Conservation (phyloP, 352 stramenopile species). For the Pythium guiyangense region DNA sequence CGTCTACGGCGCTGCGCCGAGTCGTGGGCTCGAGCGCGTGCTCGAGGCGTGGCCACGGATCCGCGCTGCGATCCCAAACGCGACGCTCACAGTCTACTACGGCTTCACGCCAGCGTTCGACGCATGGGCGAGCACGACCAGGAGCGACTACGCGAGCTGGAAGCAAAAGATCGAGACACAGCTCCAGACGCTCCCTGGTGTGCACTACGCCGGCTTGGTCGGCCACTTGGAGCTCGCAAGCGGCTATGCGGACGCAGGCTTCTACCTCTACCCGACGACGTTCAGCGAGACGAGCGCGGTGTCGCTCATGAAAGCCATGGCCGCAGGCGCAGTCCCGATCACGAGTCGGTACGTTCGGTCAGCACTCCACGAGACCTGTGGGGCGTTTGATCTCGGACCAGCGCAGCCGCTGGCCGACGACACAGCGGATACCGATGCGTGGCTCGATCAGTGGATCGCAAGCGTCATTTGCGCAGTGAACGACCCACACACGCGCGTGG, state of each 20-base stretch:
- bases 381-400: constrained; percentile 77
- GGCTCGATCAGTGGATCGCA: constrained; percentile 47
- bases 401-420: not conserved
- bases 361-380: constrained; percentile 61
- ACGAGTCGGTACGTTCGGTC: constrained; percentile 72
- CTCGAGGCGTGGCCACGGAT: constrained; percentile 76
- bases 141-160: constrained; percentile 63
- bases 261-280: constrained; percentile 89
- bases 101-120: constrained; percentile 83
- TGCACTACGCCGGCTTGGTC: constrained; percentile 80
- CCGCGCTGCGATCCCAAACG: constrained; percentile 36
- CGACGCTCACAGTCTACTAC: constrained; percentile 84
- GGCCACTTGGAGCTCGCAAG: constrained; percentile 62
- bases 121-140: constrained; percentile 37
- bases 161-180: constrained; percentile 35
- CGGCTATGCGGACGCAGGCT: constrained; percentile 72
- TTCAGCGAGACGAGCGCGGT: constrained; percentile 91
- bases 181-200: constrained; percentile 25
- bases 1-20: constrained; percentile 86
- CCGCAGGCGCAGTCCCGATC: constrained; percentile 85
- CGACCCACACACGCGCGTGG: constrained; percentile 15
- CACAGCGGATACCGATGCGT: constrained; percentile 10
- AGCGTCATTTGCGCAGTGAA: constrained; percentile 40
- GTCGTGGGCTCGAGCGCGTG: constrained; percentile 63
- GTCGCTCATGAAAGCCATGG: constrained; percentile 92